phyloP scores from a whole-genome alignment of 2,329 filamentous ascomycete species.

The Penicillium paneum region DNA sequence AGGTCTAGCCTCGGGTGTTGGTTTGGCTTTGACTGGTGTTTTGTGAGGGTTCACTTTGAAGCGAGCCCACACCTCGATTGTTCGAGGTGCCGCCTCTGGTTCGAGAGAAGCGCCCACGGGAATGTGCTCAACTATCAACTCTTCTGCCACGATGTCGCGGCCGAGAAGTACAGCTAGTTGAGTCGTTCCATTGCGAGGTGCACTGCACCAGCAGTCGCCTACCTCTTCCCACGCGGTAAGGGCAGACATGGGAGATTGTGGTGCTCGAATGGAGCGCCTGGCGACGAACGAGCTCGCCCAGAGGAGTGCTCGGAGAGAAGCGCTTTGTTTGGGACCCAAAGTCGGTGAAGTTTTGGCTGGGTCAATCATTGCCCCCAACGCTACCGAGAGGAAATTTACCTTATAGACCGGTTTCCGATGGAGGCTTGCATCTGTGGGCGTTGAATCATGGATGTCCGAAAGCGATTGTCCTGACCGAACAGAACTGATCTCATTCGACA shows the following conservation, averaged over 20 bases:
- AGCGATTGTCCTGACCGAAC: constrained; percentile 23
- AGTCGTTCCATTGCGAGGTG: constrained; percentile 43
- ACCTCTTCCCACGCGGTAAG: constrained; percentile 70
- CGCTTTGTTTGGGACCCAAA: constrained; percentile 31
- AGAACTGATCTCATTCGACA: constrained; percentile 29
- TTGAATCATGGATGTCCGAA: constrained; percentile 14
- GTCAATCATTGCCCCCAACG: constrained; percentile 65
- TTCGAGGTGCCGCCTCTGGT: constrained; percentile 58
- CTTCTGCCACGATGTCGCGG: constrained; percentile 60
- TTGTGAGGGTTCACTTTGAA: constrained; percentile 46
- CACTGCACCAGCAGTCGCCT: constrained; percentile 84
- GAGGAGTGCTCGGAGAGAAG: constrained; percentile 18
- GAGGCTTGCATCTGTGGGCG: constrained; percentile 20
- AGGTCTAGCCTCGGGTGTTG: neutral
- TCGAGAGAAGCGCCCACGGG: constrained; percentile 59
- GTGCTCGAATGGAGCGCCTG: constrained; percentile 15
- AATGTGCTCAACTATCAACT: constrained; percentile 72
- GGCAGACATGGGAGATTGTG: constrained; percentile 52
- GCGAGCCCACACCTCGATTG: constrained; percentile 68
- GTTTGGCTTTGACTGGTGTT: constrained; percentile 1
- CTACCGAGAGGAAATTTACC: constrained; percentile 70
- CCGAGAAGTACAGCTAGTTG: constrained; percentile 42
- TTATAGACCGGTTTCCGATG: constrained; percentile 31
- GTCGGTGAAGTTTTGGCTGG: constrained; percentile 58
- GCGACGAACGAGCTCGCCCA: neutral